Evolutionary conservation across 805 yeast species (phyloP).

Genomic region (Blastobotrys americana): DNA sequence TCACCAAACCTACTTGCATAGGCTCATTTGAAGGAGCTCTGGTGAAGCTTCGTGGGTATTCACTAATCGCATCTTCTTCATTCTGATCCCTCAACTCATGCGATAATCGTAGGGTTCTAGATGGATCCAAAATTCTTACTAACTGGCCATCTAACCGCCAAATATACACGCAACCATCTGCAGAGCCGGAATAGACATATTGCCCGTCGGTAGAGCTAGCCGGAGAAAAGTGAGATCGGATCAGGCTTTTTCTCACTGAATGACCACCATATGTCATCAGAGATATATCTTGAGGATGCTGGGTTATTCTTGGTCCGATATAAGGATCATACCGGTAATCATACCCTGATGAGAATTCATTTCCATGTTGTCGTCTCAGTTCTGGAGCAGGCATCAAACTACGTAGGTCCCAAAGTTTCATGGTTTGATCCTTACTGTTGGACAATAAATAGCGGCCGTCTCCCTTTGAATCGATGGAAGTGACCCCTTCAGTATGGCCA

Average conservation of each 20-base stretch:
- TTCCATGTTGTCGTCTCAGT: conserved; percentile 4
- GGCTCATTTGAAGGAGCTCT: background rate
- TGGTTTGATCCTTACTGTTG: conserved; percentile 27
- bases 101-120: background rate
- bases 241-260: conserved; percentile 23
- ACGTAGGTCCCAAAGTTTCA: conserved; percentile 29
- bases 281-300: conserved; percentile 24
- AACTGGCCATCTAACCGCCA: conserved; percentile 27
- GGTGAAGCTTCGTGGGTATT: background rate
- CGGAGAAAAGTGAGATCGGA: conserved; percentile 28
- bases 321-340: conserved; percentile 22
- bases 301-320: conserved; percentile 17
- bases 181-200: conserved; percentile 27
- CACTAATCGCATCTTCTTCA: background rate
- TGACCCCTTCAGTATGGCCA: conserved; percentile 29
- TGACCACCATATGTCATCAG: conserved; percentile 28
- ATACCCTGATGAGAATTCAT: conserved; percentile 15
- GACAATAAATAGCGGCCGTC: conserved; percentile 25
- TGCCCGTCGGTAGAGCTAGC: conserved; percentile 22
- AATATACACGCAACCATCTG: conserved; percentile 24
- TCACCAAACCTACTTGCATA: conserved; percentile 1
- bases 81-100: background rate
- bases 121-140: conserved; percentile 8
- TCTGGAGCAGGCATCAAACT: conserved; percentile 6
- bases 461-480: conserved; percentile 23